These are phyloP conservation scores for Blepharisma stoltei DNA, from an alignment of 73 alveolate species.

Conservation along the genomic window DNA sequence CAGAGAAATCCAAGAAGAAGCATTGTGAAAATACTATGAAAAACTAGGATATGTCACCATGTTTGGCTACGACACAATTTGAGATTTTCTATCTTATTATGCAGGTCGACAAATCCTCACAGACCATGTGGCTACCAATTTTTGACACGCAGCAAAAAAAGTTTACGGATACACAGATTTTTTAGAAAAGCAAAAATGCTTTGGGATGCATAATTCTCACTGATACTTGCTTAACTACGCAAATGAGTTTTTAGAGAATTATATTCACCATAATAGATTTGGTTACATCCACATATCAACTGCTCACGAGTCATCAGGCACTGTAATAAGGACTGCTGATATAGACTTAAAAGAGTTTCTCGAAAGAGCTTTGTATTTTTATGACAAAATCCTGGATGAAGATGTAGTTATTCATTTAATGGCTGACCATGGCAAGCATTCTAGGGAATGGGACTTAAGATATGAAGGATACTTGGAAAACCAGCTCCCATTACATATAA, in stretches of 20 bases:
- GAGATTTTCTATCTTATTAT: slow-evolving; percentile 1
- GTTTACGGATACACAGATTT: neutral
- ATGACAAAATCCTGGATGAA: neutral
- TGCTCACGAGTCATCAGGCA: slow-evolving; percentile 20
- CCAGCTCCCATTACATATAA: neutral
- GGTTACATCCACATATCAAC: slow-evolving; percentile 9
- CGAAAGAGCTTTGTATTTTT: neutral
- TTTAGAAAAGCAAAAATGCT: neutral
- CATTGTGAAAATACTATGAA: slow-evolving; percentile 9
- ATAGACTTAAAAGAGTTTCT: neutral
- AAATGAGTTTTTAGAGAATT: neutral
- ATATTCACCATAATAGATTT: neutral
- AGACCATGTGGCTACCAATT: slow-evolving; percentile 15
- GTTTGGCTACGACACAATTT: slow-evolving; percentile 21
- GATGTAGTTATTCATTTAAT: neutral
- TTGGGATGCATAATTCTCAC: slow-evolving; percentile 9
- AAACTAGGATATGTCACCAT: slow-evolving; percentile 14
- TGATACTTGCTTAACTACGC: neutral
- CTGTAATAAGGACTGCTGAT: slow-evolving; percentile 22
- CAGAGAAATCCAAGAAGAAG: neutral
- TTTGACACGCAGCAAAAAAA: slow-evolving; percentile 9
- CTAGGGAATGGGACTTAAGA: slow-evolving; percentile 7
- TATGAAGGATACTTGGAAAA: slow-evolving; percentile 20
- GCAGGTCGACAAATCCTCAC: neutral
- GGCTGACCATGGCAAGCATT: slow-evolving; percentile 24